Evolutionary conservation across 441 rosid species (phyloP).

Genomic region (Erodium moschatum): DNA sequence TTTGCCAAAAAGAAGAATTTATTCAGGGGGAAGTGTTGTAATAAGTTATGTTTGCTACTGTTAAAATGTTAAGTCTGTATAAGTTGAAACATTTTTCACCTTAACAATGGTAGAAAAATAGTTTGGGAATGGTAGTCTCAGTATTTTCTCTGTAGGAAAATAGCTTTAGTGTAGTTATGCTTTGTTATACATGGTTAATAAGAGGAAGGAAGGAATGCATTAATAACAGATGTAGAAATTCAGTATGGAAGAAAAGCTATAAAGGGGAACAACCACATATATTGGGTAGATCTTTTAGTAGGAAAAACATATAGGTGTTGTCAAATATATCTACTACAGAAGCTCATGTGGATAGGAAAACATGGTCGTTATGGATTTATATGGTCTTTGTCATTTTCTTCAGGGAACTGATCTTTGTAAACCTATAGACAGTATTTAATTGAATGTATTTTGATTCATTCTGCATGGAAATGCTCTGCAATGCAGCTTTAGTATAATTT

Average conservation of each 20-base stretch:
- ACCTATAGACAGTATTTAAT: neutral
- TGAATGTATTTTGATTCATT: slow-evolving; percentile 8
- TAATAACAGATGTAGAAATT: neutral
- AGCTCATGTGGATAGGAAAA: neutral
- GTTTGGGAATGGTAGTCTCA: neutral
- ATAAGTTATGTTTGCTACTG: neutral
- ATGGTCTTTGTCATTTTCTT: neutral
- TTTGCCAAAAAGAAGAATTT: neutral
- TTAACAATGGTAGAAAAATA: slow-evolving; percentile 5
- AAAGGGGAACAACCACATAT: neutral
- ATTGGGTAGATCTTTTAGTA: neutral
- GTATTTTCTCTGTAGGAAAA: neutral
- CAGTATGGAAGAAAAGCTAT: neutral
- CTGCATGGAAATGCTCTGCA: neutral
- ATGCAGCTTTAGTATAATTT: neutral
- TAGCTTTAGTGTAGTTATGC: neutral
- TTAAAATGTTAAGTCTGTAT: neutral
- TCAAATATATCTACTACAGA: slow-evolving; percentile 1
- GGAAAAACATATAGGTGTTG: neutral
- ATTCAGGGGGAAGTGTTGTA: neutral
- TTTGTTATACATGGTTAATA: neutral
- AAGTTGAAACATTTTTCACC: slow-evolving; percentile 3
- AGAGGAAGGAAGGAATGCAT: slow-evolving; percentile 1
- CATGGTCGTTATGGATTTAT: neutral
- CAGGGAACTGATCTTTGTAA: neutral